Percentiles rank a stretch among this genome's conserved stretches.
These are phyloP conservation scores for Xerocomellus intermedius DNA, from an alignment of 768 basidiomycete genomes.

Conservation along the genomic window DNA sequence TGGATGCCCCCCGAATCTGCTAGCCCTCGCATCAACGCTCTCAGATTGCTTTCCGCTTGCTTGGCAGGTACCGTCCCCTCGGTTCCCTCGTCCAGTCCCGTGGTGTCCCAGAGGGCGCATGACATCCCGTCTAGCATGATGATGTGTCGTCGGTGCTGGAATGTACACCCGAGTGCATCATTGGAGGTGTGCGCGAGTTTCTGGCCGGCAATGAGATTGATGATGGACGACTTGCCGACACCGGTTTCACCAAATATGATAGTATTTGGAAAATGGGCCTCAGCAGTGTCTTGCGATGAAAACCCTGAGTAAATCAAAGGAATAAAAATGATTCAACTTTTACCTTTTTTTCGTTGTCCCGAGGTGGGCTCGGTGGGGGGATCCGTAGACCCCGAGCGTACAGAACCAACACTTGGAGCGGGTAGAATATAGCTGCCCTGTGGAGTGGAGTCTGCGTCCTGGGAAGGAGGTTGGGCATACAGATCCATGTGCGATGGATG, in stretches of 20 bases:
- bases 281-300: no score
- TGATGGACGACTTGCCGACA: conserved; percentile 4
- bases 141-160: background rate
- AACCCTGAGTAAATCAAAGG: no score
- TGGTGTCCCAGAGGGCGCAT: background rate
- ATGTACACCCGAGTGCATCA: conserved; percentile 1
- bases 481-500: background rate
- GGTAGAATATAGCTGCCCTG: background rate
- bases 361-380: background rate
- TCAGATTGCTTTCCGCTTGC: background rate
- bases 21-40: background rate
- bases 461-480: background rate
- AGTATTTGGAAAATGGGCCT: background rate
- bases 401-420: background rate
- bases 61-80: conserved; percentile 1
- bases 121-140: background rate
- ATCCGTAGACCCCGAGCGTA: background rate
- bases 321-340: background rate
- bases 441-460: background rate
- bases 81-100: background rate
- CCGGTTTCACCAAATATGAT: conserved; percentile 2
- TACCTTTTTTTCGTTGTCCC: background rate
- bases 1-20: background rate
- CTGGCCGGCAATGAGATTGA: conserved; percentile 1
- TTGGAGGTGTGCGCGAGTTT: background rate